Evolutionary conservation across 805 yeast species (phyloP).

Genomic region (Cyberlindnera subsufficiens): DNA sequence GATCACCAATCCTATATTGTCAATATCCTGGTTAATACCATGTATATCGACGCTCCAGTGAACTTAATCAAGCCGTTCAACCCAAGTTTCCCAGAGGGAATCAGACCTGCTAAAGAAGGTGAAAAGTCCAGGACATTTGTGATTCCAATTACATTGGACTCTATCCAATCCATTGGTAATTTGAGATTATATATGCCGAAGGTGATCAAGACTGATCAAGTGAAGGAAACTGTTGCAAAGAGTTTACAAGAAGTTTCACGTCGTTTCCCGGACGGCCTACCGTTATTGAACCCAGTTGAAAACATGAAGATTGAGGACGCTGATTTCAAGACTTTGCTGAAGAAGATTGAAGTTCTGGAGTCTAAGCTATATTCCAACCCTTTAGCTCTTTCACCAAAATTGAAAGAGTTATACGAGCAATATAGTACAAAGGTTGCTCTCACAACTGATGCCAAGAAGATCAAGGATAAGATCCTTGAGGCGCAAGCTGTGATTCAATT

Average conservation of each 20-base stretch:
- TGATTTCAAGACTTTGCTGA: constrained; percentile 63
- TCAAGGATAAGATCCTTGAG: constrained; percentile 64
- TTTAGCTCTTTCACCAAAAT: constrained; percentile 51
- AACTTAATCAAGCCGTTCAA: constrained; percentile 71
- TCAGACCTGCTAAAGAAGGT: constrained; percentile 72
- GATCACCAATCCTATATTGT: constrained; percentile 91
- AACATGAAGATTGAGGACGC: constrained; percentile 89
- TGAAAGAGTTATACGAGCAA: constrained; percentile 56
- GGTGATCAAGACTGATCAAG: constrained; percentile 56
- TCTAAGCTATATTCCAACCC: constrained; percentile 68
- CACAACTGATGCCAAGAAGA: constrained; percentile 48
- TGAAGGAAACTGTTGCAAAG: constrained; percentile 58
- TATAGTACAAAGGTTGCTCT: constrained; percentile 62
- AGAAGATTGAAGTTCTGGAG: constrained; percentile 80
- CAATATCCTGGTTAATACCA: constrained; percentile 71
- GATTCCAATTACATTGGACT: constrained; percentile 78
- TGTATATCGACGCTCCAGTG: constrained; percentile 80
- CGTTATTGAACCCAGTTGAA: constrained; percentile 83
- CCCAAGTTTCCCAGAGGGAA: constrained; percentile 81
- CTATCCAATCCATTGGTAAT: constrained; percentile 71
- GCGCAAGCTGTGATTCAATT: constrained; percentile 90
- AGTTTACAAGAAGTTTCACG: constrained; percentile 75
- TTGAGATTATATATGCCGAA: constrained; percentile 77
- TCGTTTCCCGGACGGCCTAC: constrained; percentile 86
- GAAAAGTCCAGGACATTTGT: constrained; percentile 71